Percentiles rank a stretch among this genome's conserved stretches.
Evolutionary conservation across 2,329 filamentous ascomycete genomes (phyloP).

Genomic region (Xylaria sp.): DNA sequence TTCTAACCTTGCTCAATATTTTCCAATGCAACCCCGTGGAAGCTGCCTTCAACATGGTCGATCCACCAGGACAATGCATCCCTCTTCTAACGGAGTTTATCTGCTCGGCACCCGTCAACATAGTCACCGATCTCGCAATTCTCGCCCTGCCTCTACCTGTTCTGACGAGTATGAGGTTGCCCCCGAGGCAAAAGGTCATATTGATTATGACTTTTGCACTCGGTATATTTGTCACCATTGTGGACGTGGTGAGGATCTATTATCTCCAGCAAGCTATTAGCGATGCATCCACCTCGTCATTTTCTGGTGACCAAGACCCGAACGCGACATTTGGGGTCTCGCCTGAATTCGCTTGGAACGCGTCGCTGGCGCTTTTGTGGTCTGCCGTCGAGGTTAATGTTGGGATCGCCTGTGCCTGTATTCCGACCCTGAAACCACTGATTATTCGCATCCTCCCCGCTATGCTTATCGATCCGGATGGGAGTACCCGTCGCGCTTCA

Average conservation of each 20-base stretch:
- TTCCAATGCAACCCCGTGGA: slow-evolving; percentile 80
- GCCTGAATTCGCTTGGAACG: slow-evolving; percentile 70
- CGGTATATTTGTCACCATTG: slow-evolving; percentile 84
- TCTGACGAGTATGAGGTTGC: slow-evolving; percentile 83
- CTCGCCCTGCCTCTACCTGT: slow-evolving; percentile 88
- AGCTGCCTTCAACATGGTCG: slow-evolving; percentile 66
- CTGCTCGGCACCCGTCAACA: slow-evolving; percentile 85
- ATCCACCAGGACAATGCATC: slow-evolving; percentile 53
- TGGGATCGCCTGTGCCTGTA: slow-evolving; percentile 87
- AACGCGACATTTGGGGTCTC: slow-evolving; percentile 57
- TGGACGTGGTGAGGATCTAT: slow-evolving; percentile 88
- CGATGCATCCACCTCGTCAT: slow-evolving; percentile 45
- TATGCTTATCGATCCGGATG: slow-evolving; percentile 60
- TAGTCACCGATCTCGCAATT: slow-evolving; percentile 88
- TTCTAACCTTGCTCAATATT: slow-evolving; percentile 84
- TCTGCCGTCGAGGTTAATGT: slow-evolving; percentile 89
- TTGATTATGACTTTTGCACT: slow-evolving; percentile 85
- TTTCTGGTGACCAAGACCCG: slow-evolving; percentile 46
- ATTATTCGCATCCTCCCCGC: slow-evolving; percentile 68
- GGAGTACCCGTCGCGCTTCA: slow-evolving; percentile 44
- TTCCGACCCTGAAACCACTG: slow-evolving; percentile 90
- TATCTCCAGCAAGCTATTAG: slow-evolving; percentile 79
- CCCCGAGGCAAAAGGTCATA: slow-evolving; percentile 84
- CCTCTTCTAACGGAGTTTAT: slow-evolving; percentile 67
- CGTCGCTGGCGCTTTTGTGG: slow-evolving; percentile 90